These are phyloP conservation scores for Simplicillium sp. DNA, from an alignment of 2,329 filamentous ascomycete species.

Conservation along the genomic window DNA sequence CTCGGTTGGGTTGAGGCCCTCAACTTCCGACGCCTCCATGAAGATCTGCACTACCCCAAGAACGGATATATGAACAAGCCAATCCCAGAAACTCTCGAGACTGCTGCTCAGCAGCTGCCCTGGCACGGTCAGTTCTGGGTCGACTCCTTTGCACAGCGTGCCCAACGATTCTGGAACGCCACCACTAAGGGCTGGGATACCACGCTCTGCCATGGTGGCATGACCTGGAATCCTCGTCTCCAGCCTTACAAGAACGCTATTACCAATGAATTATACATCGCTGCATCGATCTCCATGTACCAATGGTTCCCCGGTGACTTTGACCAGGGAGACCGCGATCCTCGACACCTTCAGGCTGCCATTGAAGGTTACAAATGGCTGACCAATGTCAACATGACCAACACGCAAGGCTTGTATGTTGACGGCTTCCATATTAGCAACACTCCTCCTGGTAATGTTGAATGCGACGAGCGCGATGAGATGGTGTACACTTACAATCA, in stretches of 20 bases:
- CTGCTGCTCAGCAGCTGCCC: constrained; percentile 28
- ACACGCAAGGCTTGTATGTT: constrained; percentile 62
- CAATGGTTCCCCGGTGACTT: constrained; percentile 77
- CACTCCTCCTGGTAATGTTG: constrained; percentile 51
- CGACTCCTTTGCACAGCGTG: constrained; percentile 70
- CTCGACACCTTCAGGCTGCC: constrained; percentile 62
- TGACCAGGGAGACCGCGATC: constrained; percentile 51
- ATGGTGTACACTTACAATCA: constrained; percentile 97
- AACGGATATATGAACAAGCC: constrained; percentile 12
- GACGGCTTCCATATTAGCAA: constrained; percentile 81
- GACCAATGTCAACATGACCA: constrained; percentile 69
- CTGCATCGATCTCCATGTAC: constrained; percentile 83
- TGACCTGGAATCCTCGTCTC: constrained; percentile 79
- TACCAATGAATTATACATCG: constrained; percentile 83
- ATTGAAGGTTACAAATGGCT: constrained; percentile 77
- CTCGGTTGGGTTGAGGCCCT: constrained; percentile 81
- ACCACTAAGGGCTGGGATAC: constrained; percentile 74
- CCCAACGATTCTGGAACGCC: constrained; percentile 77
- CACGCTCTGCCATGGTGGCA: constrained; percentile 72
- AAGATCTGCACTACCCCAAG: constrained; percentile 45
- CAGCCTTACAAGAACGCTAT: constrained; percentile 92
- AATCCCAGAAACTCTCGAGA: constrained; percentile 11
- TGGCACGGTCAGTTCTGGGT: constrained; percentile 77
- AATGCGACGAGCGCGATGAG: constrained; percentile 73
- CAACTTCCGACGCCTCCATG: constrained; percentile 66